Evolutionary conservation across 2,329 filamentous ascomycete genomes (phyloP).

Genomic region (Stagonosporopsis cucurbitacearum): DNA sequence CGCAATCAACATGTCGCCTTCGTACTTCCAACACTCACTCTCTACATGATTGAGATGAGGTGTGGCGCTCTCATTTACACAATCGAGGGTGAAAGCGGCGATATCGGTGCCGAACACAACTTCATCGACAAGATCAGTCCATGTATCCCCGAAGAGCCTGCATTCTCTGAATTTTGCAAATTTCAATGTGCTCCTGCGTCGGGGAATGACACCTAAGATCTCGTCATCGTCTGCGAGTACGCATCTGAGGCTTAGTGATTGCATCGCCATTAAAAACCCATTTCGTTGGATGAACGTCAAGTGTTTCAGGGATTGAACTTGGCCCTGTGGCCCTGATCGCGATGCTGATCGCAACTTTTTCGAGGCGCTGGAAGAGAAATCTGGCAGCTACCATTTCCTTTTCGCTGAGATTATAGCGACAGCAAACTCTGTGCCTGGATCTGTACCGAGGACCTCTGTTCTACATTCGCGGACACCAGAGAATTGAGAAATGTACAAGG

Average conservation of each 20-base stretch:
- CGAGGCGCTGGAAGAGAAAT: constrained; percentile 31
- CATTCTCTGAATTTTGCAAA: constrained; percentile 22
- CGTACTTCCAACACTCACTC: constrained; percentile 18
- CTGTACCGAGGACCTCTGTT: not conserved
- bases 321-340: constrained; percentile 2
- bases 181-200: constrained; percentile 30
- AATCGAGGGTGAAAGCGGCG: constrained; percentile 23
- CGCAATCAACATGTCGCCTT: constrained; percentile 14
- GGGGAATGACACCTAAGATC: constrained; percentile 24
- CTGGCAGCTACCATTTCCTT: constrained; percentile 27
- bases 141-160: constrained; percentile 26
- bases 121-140: constrained; percentile 38
- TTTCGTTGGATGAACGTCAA: constrained; percentile 22
- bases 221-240: constrained; percentile 27
- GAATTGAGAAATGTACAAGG: constrained; percentile 29
- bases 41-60: not conserved
- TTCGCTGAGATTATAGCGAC: constrained; percentile 28
- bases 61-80: constrained; percentile 26
- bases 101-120: constrained; percentile 30
- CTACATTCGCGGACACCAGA: constrained; percentile 32
- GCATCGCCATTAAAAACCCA: constrained; percentile 21
- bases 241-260: constrained; percentile 29
- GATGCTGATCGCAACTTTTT: constrained; percentile 28
- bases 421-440: constrained; percentile 21
- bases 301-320: not conserved